Evolutionary conservation across 2,329 filamentous ascomycete species (phyloP).

Genomic region (Diaporthe sp.): DNA sequence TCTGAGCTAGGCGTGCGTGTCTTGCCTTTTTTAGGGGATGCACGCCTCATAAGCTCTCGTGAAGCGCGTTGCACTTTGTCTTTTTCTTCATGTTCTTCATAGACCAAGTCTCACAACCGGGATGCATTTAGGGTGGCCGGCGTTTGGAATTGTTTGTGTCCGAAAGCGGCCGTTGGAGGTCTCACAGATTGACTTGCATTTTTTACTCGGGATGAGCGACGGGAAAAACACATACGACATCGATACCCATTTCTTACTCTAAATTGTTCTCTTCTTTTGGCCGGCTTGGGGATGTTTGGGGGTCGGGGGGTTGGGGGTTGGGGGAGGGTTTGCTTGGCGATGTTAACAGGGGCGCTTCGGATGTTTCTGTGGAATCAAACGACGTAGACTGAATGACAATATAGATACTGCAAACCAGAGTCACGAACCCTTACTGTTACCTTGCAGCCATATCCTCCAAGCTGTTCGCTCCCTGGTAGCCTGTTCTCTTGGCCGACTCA

Average conservation of each 20-base stretch:
- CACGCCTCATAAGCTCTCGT: background rate
- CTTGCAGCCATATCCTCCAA: background rate
- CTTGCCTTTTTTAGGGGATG: background rate
- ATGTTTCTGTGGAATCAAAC: background rate
- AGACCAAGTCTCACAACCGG: background rate
- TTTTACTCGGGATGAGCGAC: background rate
- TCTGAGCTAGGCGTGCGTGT: background rate
- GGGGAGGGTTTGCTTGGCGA: too few relatives aligned
- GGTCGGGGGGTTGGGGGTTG: too few relatives aligned
- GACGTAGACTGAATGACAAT: background rate
- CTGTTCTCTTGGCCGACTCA: background rate
- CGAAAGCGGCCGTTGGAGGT: background rate
- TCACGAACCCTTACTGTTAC: background rate
- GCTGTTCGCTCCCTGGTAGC: background rate
- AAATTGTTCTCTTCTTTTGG: background rate
- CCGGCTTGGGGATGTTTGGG: background rate
- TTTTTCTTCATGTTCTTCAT: background rate
- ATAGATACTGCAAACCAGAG: background rate
- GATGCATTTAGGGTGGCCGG: background rate
- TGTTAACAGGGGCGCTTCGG: too few relatives aligned
- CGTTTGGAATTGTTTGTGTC: conserved; percentile 10
- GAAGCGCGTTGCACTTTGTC: too few relatives aligned
- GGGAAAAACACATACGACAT: conserved; percentile 8
- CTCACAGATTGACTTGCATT: conserved; percentile 14
- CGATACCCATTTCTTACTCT: conserved; percentile 24